Evolutionary conservation across 805 yeast genomes (phyloP), one percentile per base, ranked within the genome.

Genomic region (Starmerella stellata): DNA sequence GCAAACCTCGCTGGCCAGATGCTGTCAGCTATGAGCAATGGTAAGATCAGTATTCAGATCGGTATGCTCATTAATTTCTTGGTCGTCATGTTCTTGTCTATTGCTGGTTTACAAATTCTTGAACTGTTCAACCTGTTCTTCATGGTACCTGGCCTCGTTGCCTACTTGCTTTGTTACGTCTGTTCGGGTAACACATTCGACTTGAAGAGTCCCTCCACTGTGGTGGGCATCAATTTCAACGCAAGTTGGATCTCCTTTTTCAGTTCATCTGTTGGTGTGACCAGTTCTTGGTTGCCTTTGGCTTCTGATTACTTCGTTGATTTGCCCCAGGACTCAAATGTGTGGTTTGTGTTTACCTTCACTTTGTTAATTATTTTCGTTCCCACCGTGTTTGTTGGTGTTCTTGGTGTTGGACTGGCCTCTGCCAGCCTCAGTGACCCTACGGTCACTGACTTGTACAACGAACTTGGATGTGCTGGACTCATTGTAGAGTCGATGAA

Each of bases 1-100:
- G 70, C 78, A 48, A 90, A 81, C 36, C 74, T 80, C 40, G 93
- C 93, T 30, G 95, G 95, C 16, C 83, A 82, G 57, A 75, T 82
- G 43, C 57, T 82, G 36, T 64, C 72, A 7, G 68, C 77, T 31
- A 62, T 82, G 17, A 73, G 81, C 30, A 59, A 73, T 47, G 78
- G 70, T 13, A 66, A 63, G 43, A 66, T 81, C 1, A 81, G 92
- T 2, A 51, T 80, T 30, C 72, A 74, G 52, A 74, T 73, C 16
- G 93, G 93, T 3, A 76, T 82, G 40, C 56, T 77, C 21, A 74
- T 82, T 35, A 75, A 81, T 40, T 70, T 78, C 11, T 57, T 70
- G 2, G 55, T 74, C 9, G 71, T 82, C 16, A 65, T 81, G 38
- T 44, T 71, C 2, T 75, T 81, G 8, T 73, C 93, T 1, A 65